Conservation (phyloP, 345 rosid species). For the Eutrema japonicum region DNA sequence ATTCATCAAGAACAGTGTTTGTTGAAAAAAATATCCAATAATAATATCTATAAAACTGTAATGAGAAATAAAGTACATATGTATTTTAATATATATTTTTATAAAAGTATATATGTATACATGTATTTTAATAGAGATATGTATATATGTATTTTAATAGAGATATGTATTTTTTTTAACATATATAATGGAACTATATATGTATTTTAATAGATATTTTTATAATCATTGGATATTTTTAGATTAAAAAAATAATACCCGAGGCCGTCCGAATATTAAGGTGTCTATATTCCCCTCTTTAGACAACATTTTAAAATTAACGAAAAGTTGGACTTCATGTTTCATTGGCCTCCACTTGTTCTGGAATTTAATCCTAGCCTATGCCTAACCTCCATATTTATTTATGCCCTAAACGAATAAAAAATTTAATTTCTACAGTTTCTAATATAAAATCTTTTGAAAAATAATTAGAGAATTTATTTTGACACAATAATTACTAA, state of each 20-base stretch:
- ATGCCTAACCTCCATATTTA: slow-evolving; percentile 28
- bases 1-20: not conserved
- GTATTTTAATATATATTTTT: slow-evolving; percentile 4
- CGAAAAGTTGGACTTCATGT: slow-evolving; percentile 30
- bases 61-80: not conserved
- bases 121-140: not conserved
- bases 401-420: not conserved
- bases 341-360: slow-evolving; percentile 46
- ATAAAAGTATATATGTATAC: not conserved
- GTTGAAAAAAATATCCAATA: not conserved
- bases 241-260: slow-evolving; percentile 5
- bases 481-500: too few relatives aligned
- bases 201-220: slow-evolving; percentile 1
- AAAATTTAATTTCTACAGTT: too few relatives aligned
- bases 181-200: not conserved
- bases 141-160: not conserved
- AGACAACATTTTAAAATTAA: not conserved
- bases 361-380: slow-evolving; percentile 40
- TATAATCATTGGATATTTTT: slow-evolving; percentile 8
- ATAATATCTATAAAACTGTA: not conserved
- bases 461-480: too few relatives aligned
- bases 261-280: slow-evolving; percentile 35
- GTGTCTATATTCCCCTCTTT: slow-evolving; percentile 38
- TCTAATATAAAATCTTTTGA: too few relatives aligned
- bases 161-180: not conserved